Evolutionary conservation across 2,329 filamentous ascomycete species (phyloP), one percentile per base, ranked within the genome.

Genomic region (Penicillium sp.): DNA sequence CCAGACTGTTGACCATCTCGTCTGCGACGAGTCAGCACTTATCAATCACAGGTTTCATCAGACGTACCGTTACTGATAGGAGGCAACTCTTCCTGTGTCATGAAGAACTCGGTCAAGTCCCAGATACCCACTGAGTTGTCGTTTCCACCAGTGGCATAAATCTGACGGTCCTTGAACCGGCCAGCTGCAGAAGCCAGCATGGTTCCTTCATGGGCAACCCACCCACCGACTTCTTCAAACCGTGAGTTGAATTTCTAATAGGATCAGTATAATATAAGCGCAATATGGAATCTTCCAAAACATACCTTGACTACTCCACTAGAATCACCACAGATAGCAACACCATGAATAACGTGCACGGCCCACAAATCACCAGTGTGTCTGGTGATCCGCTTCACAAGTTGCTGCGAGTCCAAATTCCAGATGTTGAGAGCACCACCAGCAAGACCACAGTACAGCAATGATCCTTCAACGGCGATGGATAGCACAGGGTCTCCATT

Each of bases 131-230:
- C 85, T 0, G 87, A 88, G 67, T 92, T 88, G 72, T 99, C 94
- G 66, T 96, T 99, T 45, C 91, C 92, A 8, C 94, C 94, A 0
- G 93, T 97, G 4, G 96, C 91, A 69, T 91, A 94, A n/a, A 94
- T 84, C n/a, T 88, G 84, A 54, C 89, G 84, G 46, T 84, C 83
- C 29, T 88, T 83, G 69, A 88, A 84, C 1, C 79, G 85, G 0
- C 88, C 88, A 16, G 88, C 83, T 0, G 90, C 88, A 0, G 93
- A 97, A 3, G 93, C 88, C 13, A 99, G 80, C 39, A 97, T 89
- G 59, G 94, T 88, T 44, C 91, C 93, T 36, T 90, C 79, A 66
- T 99, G 93, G 0, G 92, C 93, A 64, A 87, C 83, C 86, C 92
- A 93, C 46, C 86, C 83, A 24, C 84, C 84, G 11, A 92, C 80